A percentile compares a stretch with the other conserved stretches of the same genome.
Conservation (phyloP, 805 yeast species). For the Candida awuae region DNA sequence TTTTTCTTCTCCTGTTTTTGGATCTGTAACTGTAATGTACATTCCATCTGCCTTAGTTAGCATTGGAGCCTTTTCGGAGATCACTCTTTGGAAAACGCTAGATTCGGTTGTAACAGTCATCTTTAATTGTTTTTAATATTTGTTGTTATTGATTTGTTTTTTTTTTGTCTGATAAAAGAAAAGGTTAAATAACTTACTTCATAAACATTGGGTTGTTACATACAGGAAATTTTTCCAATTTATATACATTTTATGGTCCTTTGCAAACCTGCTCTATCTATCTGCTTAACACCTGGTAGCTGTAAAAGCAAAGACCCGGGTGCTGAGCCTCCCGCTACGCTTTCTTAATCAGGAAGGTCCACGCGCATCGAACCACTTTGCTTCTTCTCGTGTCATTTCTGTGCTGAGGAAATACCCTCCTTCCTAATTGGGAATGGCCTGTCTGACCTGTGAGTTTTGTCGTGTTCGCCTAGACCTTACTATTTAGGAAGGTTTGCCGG, state of each 20-base stretch:
- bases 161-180: background rate
- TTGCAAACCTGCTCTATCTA: background rate
- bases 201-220: no score
- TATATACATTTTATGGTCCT: no score
- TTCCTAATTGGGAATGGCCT: background rate
- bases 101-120: conserved; percentile 13
- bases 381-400: no score
- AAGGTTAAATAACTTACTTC: no score
- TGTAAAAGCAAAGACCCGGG: no score
- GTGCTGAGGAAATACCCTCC: no score
- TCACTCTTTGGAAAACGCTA: conserved; percentile 17
- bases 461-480: conserved; percentile 1
- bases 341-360: conserved; percentile 9
- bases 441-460: no score
- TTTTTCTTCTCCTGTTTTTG: conserved; percentile 30
- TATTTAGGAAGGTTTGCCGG: conserved; percentile 6
- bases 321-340: no score
- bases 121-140: background rate
- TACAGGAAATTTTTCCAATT: no score
- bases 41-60: conserved; percentile 18
- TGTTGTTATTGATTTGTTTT: background rate
- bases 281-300: no score
- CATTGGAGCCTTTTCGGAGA: conserved; percentile 18
- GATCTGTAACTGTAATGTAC: conserved; percentile 28
- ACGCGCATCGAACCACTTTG: no score